Conservation (phyloP, 148 eudicot genomes). For the Selenicereus undatus region DNA sequence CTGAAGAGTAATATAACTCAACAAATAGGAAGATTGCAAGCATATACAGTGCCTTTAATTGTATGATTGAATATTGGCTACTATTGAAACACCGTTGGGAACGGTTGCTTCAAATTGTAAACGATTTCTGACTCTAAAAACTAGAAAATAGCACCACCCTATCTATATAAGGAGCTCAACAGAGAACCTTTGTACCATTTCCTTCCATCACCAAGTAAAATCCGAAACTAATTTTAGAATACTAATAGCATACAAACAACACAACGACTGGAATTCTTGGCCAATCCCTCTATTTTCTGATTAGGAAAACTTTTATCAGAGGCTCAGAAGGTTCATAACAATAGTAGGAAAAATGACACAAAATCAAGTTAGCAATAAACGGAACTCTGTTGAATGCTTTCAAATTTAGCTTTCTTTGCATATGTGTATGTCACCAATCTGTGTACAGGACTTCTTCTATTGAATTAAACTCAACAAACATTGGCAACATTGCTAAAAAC, state of each 20-base stretch:
- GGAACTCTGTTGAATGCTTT: neutral
- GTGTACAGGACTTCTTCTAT: neutral
- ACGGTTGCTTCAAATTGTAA: no score
- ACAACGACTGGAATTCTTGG: no score
- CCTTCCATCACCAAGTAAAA: neutral
- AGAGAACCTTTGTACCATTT: neutral
- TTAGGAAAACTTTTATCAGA: neutral
- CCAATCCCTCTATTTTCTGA: neutral
- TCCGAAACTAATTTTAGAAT: neutral
- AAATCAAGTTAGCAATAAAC: neutral
- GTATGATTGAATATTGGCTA: no score
- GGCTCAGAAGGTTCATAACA: neutral
- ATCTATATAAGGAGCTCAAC: neutral
- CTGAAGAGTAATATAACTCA: no score
- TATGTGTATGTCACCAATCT: neutral
- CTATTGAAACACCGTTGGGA: no score
- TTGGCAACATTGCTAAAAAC: neutral
- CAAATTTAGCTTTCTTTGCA: conserved; percentile 7
- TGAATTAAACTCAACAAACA: conserved; percentile 1
- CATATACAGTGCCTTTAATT: no score
- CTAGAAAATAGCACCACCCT: neutral
- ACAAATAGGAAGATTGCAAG: no score
- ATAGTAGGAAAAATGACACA: neutral
- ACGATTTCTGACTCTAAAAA: neutral
- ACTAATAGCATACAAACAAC: neutral